Conservation (phyloP, 805 yeast species). For the Candida gorgasii region DNA sequence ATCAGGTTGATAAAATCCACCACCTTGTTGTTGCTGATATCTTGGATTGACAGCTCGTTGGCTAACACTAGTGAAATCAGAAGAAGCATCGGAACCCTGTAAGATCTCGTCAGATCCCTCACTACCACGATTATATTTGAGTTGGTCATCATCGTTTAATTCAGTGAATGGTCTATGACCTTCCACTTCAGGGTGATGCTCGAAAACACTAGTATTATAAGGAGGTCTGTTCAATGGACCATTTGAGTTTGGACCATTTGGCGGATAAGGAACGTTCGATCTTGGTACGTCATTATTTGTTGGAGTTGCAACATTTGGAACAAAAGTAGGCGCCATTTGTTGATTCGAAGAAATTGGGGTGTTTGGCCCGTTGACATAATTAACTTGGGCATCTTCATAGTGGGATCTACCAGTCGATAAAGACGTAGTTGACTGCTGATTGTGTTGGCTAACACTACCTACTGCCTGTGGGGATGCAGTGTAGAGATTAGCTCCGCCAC, state of each 20-base stretch:
- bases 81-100: constrained; percentile 44
- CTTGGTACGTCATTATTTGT: constrained; percentile 22
- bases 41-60: constrained; percentile 72
- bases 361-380: constrained; percentile 32
- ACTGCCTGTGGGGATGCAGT: constrained; percentile 33
- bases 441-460: constrained; percentile 32
- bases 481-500: constrained; percentile 19
- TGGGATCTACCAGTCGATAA: constrained; percentile 13
- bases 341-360: constrained; percentile 32
- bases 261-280: constrained; percentile 23
- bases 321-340: constrained; percentile 33
- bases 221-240: constrained; percentile 20
- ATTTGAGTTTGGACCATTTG: constrained; percentile 12
- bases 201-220: constrained; percentile 34
- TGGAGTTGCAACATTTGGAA: constrained; percentile 29
- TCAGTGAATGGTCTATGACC: constrained; percentile 49
- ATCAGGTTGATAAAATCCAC: constrained; percentile 17
- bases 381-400: constrained; percentile 22
- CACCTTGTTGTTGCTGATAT: constrained; percentile 33
- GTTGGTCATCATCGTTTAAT: constrained; percentile 27
- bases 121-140: constrained; percentile 11
- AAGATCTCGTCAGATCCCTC: constrained; percentile 13
- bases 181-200: constrained; percentile 47
- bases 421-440: constrained; percentile 16
- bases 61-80: constrained; percentile 77